Conservation (phyloP, 1,284 basidiomycete genomes). For the Trichosporon faecale region DNA sequence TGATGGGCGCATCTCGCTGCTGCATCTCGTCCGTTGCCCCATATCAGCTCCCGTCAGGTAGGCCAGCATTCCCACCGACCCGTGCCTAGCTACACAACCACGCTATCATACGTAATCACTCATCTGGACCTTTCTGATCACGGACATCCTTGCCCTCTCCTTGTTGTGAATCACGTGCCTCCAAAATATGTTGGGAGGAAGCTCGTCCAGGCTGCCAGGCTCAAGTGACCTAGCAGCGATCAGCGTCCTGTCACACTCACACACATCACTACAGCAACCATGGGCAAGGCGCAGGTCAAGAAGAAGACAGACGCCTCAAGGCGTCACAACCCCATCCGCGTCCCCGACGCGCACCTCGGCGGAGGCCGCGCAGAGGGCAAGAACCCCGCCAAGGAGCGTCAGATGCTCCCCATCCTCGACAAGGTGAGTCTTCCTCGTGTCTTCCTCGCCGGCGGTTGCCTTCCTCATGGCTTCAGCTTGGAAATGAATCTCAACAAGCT, state of each 20-base stretch:
- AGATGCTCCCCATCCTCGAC: conserved; percentile 77
- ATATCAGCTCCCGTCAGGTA: background rate
- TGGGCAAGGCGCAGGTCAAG: conserved; percentile 89
- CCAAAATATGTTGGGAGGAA: background rate
- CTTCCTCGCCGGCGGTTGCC: background rate
- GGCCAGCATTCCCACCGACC: background rate
- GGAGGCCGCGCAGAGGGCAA: conserved; percentile 57
- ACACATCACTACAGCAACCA: conserved; percentile 40
- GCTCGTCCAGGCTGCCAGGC: background rate
- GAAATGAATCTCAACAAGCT: background rate
- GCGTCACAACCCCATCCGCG: conserved; percentile 83
- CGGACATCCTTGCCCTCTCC: background rate
- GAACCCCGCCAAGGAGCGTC: conserved; percentile 63
- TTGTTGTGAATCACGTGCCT: background rate
- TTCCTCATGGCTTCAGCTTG: background rate
- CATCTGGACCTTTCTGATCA: background rate
- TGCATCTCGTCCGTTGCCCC: background rate
- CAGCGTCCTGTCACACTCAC: background rate
- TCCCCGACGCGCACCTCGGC: conserved; percentile 82
- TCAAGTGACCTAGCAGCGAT: background rate
- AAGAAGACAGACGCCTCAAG: conserved; percentile 59
- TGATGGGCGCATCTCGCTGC: no score
- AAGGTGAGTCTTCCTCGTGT: conserved; percentile 60
- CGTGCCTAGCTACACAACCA: background rate
- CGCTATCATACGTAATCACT: background rate